Conservation (phyloP, 2,329 filamentous ascomycete species). For the Alternaria triticina region DNA sequence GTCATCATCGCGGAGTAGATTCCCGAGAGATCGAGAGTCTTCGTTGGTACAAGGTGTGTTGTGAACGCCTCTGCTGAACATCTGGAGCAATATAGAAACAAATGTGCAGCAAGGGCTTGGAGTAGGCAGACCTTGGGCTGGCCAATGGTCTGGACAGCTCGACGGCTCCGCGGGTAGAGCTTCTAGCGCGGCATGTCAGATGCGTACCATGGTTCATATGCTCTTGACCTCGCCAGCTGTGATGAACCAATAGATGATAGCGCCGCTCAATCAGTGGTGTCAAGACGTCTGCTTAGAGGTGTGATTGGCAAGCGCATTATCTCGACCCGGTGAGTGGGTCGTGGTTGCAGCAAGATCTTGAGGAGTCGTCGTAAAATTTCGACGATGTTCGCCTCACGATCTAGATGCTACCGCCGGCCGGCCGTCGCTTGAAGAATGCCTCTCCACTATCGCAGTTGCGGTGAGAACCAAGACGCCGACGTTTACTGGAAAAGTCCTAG, state of each 20-base stretch:
- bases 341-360: slow-evolving; percentile 1
- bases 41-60: neutral
- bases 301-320: neutral
- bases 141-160: neutral
- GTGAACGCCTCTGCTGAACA: neutral
- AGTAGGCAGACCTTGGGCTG: neutral
- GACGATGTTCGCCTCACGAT: slow-evolving; percentile 1
- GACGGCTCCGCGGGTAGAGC: neutral
- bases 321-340: slow-evolving; percentile 2
- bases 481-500: neutral
- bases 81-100: neutral
- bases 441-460: neutral
- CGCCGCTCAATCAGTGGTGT: neutral
- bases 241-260: neutral
- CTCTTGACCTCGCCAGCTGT: neutral
- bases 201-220: slow-evolving; percentile 1
- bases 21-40: neutral
- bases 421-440: neutral
- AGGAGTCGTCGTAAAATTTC: neutral
- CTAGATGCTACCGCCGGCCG: slow-evolving; percentile 4
- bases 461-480: slow-evolving; percentile 1
- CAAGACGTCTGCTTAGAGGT: neutral
- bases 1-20: slow-evolving; percentile 16
- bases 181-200: slow-evolving; percentile 4
- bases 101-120: neutral